Conservation (phyloP, 2,329 filamentous ascomycete species). For the Cordyceps pruinosa region DNA sequence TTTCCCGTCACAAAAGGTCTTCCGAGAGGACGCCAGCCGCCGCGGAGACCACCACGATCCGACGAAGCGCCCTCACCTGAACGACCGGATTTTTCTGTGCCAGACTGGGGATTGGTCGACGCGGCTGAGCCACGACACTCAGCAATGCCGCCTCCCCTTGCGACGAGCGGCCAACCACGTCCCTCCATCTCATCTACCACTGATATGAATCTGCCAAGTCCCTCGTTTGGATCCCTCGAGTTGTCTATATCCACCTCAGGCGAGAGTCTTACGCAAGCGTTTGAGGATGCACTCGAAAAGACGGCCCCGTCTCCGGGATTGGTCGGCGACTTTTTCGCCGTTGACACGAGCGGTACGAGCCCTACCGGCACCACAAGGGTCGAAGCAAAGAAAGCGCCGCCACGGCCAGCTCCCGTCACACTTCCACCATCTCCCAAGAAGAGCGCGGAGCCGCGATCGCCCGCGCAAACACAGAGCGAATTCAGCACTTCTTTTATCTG, state of each 20-base stretch:
- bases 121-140: slow-evolving; percentile 24
- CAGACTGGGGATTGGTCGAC: slow-evolving; percentile 25
- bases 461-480: background rate
- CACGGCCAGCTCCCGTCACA: slow-evolving; percentile 25
- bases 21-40: slow-evolving; percentile 27
- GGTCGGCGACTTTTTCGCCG: slow-evolving; percentile 16
- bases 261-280: slow-evolving; percentile 24
- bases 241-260: slow-evolving; percentile 27
- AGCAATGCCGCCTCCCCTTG: slow-evolving; percentile 30
- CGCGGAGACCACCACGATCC: slow-evolving; percentile 12
- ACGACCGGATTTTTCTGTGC: slow-evolving; percentile 16
- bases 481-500: slow-evolving; percentile 1
- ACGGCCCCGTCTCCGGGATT: background rate
- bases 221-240: slow-evolving; percentile 29
- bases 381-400: slow-evolving; percentile 28
- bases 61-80: slow-evolving; percentile 7
- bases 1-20: slow-evolving; percentile 30
- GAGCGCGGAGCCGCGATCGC: background rate
- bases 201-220: slow-evolving; percentile 29
- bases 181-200: slow-evolving; percentile 21
- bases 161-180: slow-evolving; percentile 17
- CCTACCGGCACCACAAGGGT: slow-evolving; percentile 18
- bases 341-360: slow-evolving; percentile 4
- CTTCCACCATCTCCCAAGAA: slow-evolving; percentile 19
- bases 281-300: slow-evolving; percentile 20